These are phyloP conservation scores for Malassezia globosa DNA, from an alignment of 1,284 basidiomycete species.

Conservation along the genomic window DNA sequence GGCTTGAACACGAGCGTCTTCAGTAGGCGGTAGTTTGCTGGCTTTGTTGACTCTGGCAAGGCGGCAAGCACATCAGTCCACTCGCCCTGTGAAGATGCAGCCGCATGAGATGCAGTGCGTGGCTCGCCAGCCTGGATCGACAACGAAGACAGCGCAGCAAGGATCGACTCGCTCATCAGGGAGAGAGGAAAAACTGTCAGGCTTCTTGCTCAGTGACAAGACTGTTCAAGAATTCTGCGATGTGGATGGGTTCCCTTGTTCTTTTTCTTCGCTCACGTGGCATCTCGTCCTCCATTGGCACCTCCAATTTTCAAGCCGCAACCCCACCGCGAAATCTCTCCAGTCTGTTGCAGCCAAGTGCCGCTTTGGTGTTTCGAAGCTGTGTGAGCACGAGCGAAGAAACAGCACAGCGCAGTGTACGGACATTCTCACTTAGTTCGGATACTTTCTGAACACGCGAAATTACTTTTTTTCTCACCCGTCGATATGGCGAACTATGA, in stretches of 20 bases:
- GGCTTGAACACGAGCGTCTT: constrained; percentile 82
- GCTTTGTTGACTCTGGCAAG: not conserved
- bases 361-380: no score
- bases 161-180: constrained; percentile 14
- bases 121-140: constrained; percentile 8
- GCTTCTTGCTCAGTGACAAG: no score
- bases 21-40: constrained; percentile 5
- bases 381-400: no score
- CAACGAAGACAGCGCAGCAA: constrained; percentile 13
- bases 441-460: no score
- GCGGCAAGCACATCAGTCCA: constrained; percentile 9
- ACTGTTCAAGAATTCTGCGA: no score
- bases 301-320: no score
- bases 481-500: constrained; percentile 21
- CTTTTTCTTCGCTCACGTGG: constrained; percentile 1
- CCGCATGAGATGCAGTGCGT: constrained; percentile 1
- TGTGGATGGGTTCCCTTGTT: not conserved
- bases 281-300: not conserved
- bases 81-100: constrained; percentile 5
- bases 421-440: no score
- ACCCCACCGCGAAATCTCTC: no score
- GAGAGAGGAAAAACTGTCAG: not conserved
- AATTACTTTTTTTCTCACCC: not conserved
- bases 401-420: no score
- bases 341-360: no score